phyloP scores from a whole-genome alignment of 2,329 filamentous ascomycete genomes.

The Colletotrichum sp. region DNA sequence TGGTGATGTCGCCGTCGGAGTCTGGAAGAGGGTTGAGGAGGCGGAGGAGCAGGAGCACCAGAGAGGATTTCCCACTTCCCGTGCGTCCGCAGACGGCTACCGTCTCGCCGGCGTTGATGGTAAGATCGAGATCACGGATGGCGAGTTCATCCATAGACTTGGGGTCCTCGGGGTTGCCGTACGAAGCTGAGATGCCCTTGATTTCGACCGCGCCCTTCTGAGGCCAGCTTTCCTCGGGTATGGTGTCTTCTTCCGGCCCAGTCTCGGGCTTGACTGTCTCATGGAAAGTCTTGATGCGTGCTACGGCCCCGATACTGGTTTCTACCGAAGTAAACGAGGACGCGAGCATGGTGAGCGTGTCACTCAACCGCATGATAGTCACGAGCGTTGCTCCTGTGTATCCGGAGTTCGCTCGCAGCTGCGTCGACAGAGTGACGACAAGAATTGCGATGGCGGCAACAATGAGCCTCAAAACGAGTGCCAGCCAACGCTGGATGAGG shows the following conservation, averaged over 20 bases:
- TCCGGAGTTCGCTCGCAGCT: constrained; percentile 37
- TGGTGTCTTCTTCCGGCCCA: constrained; percentile 16
- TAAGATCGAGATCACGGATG: constrained; percentile 29
- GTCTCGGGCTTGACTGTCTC: constrained; percentile 27
- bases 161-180: constrained; percentile 14
- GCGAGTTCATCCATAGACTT: constrained; percentile 23
- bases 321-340: constrained; percentile 35
- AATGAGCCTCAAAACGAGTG: constrained; percentile 52
- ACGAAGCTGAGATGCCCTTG: constrained; percentile 36
- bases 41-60: constrained; percentile 43
- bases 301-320: constrained; percentile 32
- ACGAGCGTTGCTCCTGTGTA: constrained; percentile 45
- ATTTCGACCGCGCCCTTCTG: constrained; percentile 32
- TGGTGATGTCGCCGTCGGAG: constrained; percentile 33
- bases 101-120: constrained; percentile 35
- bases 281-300: constrained; percentile 31
- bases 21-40: constrained; percentile 43
- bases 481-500: constrained; percentile 64
- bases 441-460: constrained; percentile 53
- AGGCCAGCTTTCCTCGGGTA: constrained; percentile 33
- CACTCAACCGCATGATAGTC: constrained; percentile 40
- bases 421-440: constrained; percentile 54
- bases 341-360: constrained; percentile 33
- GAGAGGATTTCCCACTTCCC: constrained; percentile 49
- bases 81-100: constrained; percentile 41